Percentiles rank a stretch among this genome's conserved stretches.
phyloP scores from a whole-genome alignment of 2,329 filamentous ascomycete species.

The Drechslera avenae region DNA sequence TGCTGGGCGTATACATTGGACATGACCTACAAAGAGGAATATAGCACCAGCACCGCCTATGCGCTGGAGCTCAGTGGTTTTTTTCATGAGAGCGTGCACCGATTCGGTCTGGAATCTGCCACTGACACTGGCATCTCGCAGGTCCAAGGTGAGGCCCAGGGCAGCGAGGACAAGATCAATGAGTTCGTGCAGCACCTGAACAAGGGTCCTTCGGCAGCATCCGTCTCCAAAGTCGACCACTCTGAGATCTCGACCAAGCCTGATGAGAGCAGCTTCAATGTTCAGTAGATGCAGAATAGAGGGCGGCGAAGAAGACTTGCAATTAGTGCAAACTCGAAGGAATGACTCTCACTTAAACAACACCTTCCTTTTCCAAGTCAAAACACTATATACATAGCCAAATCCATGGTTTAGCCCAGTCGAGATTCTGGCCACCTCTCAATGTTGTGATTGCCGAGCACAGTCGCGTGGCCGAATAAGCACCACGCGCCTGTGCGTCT shows the following conservation, averaged over 20 bases:
- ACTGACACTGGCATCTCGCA: slow-evolving; percentile 46
- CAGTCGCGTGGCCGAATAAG: not conserved
- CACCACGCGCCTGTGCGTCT: not conserved
- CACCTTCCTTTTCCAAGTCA: too few species aligned
- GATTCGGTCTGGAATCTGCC: not conserved
- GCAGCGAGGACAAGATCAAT: slow-evolving; percentile 66
- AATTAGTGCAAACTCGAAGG: not conserved
- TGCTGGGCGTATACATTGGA: not conserved
- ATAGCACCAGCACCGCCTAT: too few species aligned
- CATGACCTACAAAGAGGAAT: not conserved
- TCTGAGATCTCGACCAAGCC: slow-evolving; percentile 68
- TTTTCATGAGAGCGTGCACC: too few species aligned
- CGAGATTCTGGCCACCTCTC: not conserved
- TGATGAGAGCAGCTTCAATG: slow-evolving; percentile 68
- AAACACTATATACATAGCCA: too few species aligned
- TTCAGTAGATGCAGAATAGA: slow-evolving; percentile 20
- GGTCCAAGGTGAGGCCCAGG: slow-evolving; percentile 92
- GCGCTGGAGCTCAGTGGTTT: too few species aligned
- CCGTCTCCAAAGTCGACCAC: slow-evolving; percentile 75
- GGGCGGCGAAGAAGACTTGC: not conserved
- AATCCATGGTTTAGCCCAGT: too few species aligned
- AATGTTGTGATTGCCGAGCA: not conserved
- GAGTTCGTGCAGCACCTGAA: slow-evolving; percentile 77
- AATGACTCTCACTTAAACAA: too few species aligned
- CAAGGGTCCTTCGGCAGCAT: slow-evolving; percentile 72